Evolutionary conservation across 1,284 basidiomycete species (phyloP).

Genomic region (Microstroma glucosiphilum): DNA sequence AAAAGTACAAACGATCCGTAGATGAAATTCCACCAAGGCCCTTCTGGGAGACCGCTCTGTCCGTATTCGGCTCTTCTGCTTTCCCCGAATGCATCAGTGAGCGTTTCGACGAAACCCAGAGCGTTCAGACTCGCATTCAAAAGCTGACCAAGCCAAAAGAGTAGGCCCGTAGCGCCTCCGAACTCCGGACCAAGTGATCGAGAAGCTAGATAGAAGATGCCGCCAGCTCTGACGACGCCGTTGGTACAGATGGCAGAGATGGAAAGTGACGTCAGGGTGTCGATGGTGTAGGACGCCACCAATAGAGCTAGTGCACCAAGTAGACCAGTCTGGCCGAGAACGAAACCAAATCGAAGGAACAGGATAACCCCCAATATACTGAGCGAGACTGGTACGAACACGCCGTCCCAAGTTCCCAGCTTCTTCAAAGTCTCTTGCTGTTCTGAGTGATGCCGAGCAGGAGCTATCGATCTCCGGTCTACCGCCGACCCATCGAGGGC

Average conservation of each 20-base stretch:
- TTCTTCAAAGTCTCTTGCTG: constrained; percentile 36
- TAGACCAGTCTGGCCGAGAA: constrained; percentile 47
- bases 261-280: constrained; percentile 46
- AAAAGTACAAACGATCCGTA: constrained; percentile 45
- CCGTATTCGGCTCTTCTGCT: constrained; percentile 18
- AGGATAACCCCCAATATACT: constrained; percentile 50
- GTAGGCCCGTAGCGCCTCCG: constrained; percentile 48
- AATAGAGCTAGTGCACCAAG: constrained; percentile 42
- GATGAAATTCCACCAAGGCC: constrained; percentile 43
- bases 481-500: too few species aligned
- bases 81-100: constrained; percentile 43
- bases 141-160: constrained; percentile 48
- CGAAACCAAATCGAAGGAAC: constrained; percentile 49
- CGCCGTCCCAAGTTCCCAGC: constrained; percentile 49
- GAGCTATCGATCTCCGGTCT: too few species aligned
- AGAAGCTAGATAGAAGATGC: constrained; percentile 49
- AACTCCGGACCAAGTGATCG: constrained; percentile 49
- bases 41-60: constrained; percentile 39
- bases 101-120: constrained; percentile 47
- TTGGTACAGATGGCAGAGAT: constrained; percentile 49
- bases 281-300: constrained; percentile 42
- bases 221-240: constrained; percentile 48
- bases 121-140: constrained; percentile 49
- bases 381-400: constrained; percentile 49
- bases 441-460: constrained; percentile 4